Evolutionary conservation across 148 eudicot genomes (phyloP).

Genomic region (Tetragonia tetragonoides): DNA sequence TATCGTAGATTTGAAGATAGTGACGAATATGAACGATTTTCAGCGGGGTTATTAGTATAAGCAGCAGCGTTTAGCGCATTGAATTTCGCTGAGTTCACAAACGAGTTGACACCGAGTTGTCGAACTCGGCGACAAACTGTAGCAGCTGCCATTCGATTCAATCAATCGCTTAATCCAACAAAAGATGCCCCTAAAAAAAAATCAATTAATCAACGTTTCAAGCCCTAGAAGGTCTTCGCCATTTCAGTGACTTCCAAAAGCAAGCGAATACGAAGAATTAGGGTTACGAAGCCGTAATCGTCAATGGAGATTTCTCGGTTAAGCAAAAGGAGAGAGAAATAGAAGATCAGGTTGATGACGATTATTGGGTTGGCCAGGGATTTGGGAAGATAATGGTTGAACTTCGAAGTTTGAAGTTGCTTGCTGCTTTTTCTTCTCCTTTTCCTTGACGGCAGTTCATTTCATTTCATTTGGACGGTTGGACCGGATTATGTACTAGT

Average conservation of each 20-base stretch:
- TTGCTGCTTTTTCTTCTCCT: background rate
- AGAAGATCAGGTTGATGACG: background rate
- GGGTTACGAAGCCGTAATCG: background rate
- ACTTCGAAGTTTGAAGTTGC: background rate
- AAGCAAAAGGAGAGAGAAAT: background rate
- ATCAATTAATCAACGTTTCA: background rate
- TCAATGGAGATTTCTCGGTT: background rate
- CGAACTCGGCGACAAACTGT: conserved; percentile 43
- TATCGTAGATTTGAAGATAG: conserved; percentile 17
- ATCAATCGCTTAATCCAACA: conserved; percentile 13
- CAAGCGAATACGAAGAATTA: background rate
- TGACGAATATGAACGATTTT: conserved; percentile 14
- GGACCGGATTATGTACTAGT: too few relatives aligned
- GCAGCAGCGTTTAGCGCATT: conserved; percentile 8
- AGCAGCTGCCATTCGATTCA: conserved; percentile 41
- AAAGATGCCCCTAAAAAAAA: background rate
- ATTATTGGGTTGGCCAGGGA: background rate
- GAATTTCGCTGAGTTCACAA: conserved; percentile 8
- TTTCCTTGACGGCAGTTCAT: background rate
- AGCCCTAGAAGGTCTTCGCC: background rate
- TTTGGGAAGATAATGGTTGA: conserved; percentile 12
- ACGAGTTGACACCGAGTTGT: conserved; percentile 18
- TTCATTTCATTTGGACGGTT: background rate
- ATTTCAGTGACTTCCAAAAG: background rate
- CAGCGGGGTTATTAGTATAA: conserved; percentile 15